phyloP scores from a whole-genome alignment of 352 stramenopile species.

The Globisporangium solare region DNA sequence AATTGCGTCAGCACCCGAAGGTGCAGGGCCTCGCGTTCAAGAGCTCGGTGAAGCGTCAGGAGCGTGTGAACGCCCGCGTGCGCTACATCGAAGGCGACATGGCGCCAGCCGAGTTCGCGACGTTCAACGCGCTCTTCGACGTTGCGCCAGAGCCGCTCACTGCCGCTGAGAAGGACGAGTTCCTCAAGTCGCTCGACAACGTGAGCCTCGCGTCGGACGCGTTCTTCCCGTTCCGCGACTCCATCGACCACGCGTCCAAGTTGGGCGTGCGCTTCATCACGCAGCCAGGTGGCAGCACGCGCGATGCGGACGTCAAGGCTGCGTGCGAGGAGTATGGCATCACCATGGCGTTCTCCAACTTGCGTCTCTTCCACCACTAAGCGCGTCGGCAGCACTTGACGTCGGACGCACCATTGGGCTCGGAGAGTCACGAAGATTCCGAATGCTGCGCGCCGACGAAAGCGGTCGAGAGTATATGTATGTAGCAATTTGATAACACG shows the following conservation, averaged over 20 bases:
- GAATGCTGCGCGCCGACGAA: not conserved
- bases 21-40: slow-evolving; percentile 96
- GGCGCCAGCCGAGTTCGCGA: slow-evolving; percentile 89
- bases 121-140: slow-evolving; percentile 96
- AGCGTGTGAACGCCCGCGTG: slow-evolving; percentile 98
- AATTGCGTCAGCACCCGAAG: slow-evolving; percentile 98
- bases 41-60: slow-evolving; percentile 96
- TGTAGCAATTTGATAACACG: not conserved
- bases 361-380: slow-evolving; percentile 99
- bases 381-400: not conserved
- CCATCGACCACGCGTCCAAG: slow-evolving; percentile 96
- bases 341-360: slow-evolving; percentile 98
- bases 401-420: no score
- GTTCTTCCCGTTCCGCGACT: slow-evolving; percentile 99
- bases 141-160: slow-evolving; percentile 92
- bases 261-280: slow-evolving; percentile 97
- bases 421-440: not conserved
- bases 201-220: slow-evolving; percentile 98
- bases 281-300: slow-evolving; percentile 90
- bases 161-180: slow-evolving; percentile 92
- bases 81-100: slow-evolving; percentile 99
- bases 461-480: not conserved
- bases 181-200: slow-evolving; percentile 85
- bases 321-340: slow-evolving; percentile 99
- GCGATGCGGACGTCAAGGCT: slow-evolving; percentile 88